Percentiles rank a stretch among this genome's conserved stretches.
Evolutionary conservation across 2,329 filamentous ascomycete species (phyloP).

Genomic region (Colletotrichum lentis): DNA sequence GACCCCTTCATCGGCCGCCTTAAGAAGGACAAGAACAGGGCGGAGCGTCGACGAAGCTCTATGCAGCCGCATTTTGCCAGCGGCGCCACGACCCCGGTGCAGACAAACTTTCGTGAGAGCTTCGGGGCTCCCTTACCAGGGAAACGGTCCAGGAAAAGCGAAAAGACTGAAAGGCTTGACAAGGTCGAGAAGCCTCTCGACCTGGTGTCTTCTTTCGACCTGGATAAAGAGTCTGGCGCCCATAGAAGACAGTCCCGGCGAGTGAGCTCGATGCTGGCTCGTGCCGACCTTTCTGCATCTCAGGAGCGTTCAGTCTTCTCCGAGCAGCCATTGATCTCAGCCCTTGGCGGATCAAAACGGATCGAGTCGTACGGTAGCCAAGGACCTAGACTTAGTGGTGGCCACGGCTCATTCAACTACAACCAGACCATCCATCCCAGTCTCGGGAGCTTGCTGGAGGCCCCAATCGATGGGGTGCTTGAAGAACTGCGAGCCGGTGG

Average conservation of each 20-base stretch:
- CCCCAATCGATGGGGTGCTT: conserved; percentile 73
- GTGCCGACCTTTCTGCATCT: conserved; percentile 85
- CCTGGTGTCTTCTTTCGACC: conserved; percentile 74
- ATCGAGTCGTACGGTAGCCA: conserved; percentile 78
- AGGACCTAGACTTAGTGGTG: conserved; percentile 68
- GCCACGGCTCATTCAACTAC: conserved; percentile 52
- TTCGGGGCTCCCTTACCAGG: conserved; percentile 68
- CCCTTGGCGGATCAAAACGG: conserved; percentile 61
- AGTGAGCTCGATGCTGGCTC: conserved; percentile 88
- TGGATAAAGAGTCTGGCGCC: conserved; percentile 66
- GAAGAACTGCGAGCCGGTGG: conserved; percentile 71
- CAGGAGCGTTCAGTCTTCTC: conserved; percentile 83
- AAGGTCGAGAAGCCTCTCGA: conserved; percentile 61
- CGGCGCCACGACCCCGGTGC: conserved; percentile 79
- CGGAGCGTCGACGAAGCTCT: conserved; percentile 66
- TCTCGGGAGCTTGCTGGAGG: conserved; percentile 71
- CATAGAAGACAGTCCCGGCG: conserved; percentile 73
- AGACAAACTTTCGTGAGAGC: conserved; percentile 77
- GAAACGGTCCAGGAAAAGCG: conserved; percentile 61
- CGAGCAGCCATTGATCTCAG: conserved; percentile 63
- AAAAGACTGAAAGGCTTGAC: conserved; percentile 52
- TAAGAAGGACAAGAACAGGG: conserved; percentile 56
- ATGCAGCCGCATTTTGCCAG: conserved; percentile 75
- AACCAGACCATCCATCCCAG: conserved; percentile 58
- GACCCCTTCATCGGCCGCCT: conserved; percentile 60